Evolutionary conservation across 768 basidiomycete genomes (phyloP).

Genomic region (Phaeolepiota aurea): DNA sequence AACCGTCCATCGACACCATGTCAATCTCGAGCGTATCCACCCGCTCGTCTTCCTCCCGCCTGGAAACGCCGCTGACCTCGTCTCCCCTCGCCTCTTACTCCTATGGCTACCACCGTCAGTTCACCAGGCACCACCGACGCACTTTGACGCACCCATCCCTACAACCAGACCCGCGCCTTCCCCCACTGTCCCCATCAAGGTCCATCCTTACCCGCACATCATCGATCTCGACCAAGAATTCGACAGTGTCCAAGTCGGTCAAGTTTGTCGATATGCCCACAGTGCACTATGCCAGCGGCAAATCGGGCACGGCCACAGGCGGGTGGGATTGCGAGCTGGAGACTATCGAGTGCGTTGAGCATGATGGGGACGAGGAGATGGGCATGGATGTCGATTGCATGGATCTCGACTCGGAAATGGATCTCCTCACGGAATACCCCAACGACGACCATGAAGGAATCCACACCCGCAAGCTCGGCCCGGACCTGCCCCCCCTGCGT

Average conservation of each 20-base stretch:
- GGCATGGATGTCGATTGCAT: slow-evolving; percentile 27
- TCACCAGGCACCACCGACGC: slow-evolving; percentile 12
- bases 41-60: slow-evolving; percentile 15
- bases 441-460: background rate
- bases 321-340: slow-evolving; percentile 17
- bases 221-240: slow-evolving; percentile 36
- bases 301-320: no score
- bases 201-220: slow-evolving; percentile 53
- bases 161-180: slow-evolving; percentile 6
- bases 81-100: slow-evolving; percentile 12
- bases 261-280: slow-evolving; percentile 65
- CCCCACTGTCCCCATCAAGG: slow-evolving; percentile 31
- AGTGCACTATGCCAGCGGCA: slow-evolving; percentile 42
- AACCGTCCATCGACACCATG: slow-evolving; percentile 18
- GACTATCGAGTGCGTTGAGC: slow-evolving; percentile 2
- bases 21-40: slow-evolving; percentile 18
- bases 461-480: background rate
- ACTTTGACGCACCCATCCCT: slow-evolving; percentile 7
- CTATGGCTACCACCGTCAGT: slow-evolving; percentile 8
- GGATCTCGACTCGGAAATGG: slow-evolving; percentile 22
- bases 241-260: slow-evolving; percentile 42
- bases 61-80: slow-evolving; percentile 19
- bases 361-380: slow-evolving; percentile 10
- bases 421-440: no score
- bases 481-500: background rate